phyloP scores from a whole-genome alignment of 768 basidiomycete species.

The Hygrophoropsis aurantiaca region DNA sequence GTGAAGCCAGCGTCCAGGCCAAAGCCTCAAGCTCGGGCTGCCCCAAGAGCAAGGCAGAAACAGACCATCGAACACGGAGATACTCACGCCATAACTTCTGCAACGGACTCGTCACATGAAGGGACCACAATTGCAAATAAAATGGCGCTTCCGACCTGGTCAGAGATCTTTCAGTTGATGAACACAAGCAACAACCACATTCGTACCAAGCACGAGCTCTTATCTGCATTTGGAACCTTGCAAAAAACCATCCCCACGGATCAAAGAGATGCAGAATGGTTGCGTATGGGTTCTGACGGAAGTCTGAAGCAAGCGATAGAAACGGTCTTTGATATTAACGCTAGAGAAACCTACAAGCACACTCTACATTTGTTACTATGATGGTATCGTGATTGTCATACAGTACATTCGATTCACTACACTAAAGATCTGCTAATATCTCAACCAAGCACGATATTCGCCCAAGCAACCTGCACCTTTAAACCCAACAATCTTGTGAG shows the following conservation, averaged over 20 bases:
- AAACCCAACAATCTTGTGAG: too few relatives aligned
- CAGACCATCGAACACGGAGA: neutral
- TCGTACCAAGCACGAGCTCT: conserved; percentile 38
- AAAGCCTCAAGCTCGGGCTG: conserved; percentile 31
- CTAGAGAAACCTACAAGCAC: conserved; percentile 22
- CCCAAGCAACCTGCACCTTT: too few relatives aligned
- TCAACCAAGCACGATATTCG: too few relatives aligned
- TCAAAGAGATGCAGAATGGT: conserved; percentile 37
- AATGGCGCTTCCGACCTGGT: conserved; percentile 17
- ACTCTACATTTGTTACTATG: conserved; percentile 15
- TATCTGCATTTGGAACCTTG: conserved; percentile 39
- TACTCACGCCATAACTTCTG: neutral
- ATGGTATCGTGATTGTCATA: too few relatives aligned
- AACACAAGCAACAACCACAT: conserved; percentile 13
- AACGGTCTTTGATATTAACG: conserved; percentile 21
- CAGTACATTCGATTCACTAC: too few relatives aligned
- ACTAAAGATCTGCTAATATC: too few relatives aligned
- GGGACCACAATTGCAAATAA: conserved; percentile 27
- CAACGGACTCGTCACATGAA: conserved; percentile 6
- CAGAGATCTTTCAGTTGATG: conserved; percentile 29
- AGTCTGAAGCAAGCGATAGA: conserved; percentile 24
- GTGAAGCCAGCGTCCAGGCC: conserved; percentile 25
- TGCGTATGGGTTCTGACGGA: conserved; percentile 21
- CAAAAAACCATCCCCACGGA: conserved; percentile 22
- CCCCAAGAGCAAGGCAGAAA: conserved; percentile 13